These are phyloP conservation scores for Penicillium parvum DNA, from an alignment of 495 filamentous ascomycete genomes.

Conservation along the genomic window DNA sequence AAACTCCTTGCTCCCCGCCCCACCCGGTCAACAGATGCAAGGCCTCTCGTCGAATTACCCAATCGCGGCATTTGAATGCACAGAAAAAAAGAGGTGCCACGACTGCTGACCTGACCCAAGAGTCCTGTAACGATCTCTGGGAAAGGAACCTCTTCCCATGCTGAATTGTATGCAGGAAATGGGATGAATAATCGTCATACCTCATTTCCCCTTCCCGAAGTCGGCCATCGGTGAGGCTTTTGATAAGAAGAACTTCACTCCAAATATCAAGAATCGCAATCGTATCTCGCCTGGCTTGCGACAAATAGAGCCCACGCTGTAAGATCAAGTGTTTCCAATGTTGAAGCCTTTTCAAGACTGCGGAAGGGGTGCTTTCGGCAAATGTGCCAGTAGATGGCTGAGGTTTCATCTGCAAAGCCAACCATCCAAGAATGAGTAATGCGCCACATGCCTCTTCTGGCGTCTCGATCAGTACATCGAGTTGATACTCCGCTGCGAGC, in stretches of 20 bases:
- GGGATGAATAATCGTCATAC: slow-evolving; percentile 8
- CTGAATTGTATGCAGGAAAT: slow-evolving; percentile 7
- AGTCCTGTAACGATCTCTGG: not conserved
- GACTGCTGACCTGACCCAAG: slow-evolving; percentile 5
- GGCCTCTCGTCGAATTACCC: slow-evolving; percentile 10
- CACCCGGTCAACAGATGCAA: slow-evolving; percentile 8
- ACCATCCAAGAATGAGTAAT: slow-evolving; percentile 3
- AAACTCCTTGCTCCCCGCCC: slow-evolving; percentile 9
- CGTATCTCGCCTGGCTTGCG: not conserved
- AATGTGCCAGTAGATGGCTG: not conserved
- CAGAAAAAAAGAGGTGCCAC: slow-evolving; percentile 17
- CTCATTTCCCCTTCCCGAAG: slow-evolving; percentile 4
- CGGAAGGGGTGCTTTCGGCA: not conserved
- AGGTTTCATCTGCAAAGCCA: slow-evolving; percentile 3
- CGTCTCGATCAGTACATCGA: not conserved
- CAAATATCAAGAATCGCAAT: slow-evolving; percentile 10
- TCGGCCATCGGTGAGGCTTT: slow-evolving; percentile 3
- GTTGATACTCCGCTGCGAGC: not conserved
- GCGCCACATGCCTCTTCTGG: not conserved
- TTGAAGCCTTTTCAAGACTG: slow-evolving; percentile 4
- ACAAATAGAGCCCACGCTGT: not conserved
- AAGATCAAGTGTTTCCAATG: not conserved
- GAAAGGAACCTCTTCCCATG: slow-evolving; percentile 4
- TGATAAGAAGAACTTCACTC: slow-evolving; percentile 13
- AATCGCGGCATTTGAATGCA: slow-evolving; percentile 20